Evolutionary conservation across 2,329 filamentous ascomycete species (phyloP).

Genomic region (Ampelomyces quisqualis): DNA sequence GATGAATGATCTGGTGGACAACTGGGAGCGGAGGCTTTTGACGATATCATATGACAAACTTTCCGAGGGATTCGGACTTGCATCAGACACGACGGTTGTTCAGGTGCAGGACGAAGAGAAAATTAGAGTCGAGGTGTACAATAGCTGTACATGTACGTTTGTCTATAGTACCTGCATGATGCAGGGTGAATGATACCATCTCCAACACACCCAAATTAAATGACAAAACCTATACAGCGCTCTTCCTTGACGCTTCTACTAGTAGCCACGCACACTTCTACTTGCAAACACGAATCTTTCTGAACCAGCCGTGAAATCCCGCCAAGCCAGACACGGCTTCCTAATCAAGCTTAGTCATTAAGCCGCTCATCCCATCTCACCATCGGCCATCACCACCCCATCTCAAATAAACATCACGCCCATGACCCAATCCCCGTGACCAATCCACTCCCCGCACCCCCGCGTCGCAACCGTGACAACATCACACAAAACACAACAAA

Average conservation of each 20-base stretch:
- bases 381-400: slow-evolving; percentile 2
- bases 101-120: slow-evolving; percentile 8
- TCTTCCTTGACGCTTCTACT: no score
- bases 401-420: neutral
- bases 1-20: slow-evolving; percentile 29
- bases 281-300: no score
- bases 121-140: slow-evolving; percentile 9
- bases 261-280: no score
- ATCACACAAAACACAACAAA: neutral
- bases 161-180: slow-evolving; percentile 4
- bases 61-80: slow-evolving; percentile 13
- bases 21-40: slow-evolving; percentile 1
- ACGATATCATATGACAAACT: slow-evolving; percentile 5
- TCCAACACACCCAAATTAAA: neutral
- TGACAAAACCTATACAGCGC: no score
- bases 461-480: neutral
- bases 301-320: neutral
- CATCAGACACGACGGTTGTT: slow-evolving; percentile 18
- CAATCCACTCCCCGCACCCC: neutral
- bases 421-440: neutral
- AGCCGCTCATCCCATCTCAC: neutral
- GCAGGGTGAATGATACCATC: slow-evolving; percentile 4
- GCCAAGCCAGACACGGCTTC: slow-evolving; percentile 5
- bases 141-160: slow-evolving; percentile 22
- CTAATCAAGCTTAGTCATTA: slow-evolving; percentile 4